Evolutionary conservation across 352 stramenopile genomes (phyloP).

Genomic region (Phytophthora syringae): DNA sequence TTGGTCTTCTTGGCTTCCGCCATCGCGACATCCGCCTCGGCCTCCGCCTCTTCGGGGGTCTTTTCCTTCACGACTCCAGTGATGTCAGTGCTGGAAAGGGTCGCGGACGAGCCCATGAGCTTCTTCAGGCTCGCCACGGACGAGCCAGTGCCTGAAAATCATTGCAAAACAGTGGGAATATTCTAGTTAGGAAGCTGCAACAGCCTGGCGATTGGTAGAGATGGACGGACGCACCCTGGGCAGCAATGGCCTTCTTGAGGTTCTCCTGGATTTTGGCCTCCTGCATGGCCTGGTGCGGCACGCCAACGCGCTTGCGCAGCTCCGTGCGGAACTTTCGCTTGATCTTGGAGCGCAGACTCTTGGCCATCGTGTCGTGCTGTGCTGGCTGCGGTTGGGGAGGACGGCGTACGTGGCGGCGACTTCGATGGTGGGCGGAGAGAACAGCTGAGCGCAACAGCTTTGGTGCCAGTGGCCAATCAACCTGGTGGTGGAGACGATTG

Average conservation of each 20-base stretch:
- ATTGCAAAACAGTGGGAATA: constrained; percentile 12
- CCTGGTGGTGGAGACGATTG: constrained; percentile 18
- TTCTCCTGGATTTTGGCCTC: constrained; percentile 88
- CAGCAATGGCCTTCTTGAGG: constrained; percentile 80
- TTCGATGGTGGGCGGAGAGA: constrained; percentile 26
- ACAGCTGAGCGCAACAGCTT: constrained; percentile 14
- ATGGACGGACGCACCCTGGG: constrained; percentile 48
- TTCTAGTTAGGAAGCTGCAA: not conserved
- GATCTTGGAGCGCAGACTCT: constrained; percentile 91
- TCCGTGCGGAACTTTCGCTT: constrained; percentile 90
- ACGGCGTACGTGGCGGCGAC: too few relatives aligned
- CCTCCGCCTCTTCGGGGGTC: constrained; percentile 48
- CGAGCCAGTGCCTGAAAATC: constrained; percentile 42
- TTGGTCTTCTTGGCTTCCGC: constrained; percentile 59
- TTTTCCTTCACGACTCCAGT: constrained; percentile 50
- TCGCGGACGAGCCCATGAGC: constrained; percentile 64
- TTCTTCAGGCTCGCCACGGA: constrained; percentile 76
- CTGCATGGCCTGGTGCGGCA: constrained; percentile 72
- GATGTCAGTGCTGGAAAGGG: constrained; percentile 48
- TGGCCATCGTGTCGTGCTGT: constrained; percentile 68
- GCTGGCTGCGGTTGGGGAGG: too few relatives aligned
- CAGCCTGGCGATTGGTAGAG: not conserved
- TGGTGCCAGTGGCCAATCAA: constrained; percentile 38
- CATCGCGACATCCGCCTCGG: constrained; percentile 47
- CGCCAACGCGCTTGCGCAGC: constrained; percentile 82